These are phyloP conservation scores for Mycena galericulata DNA, from an alignment of 768 basidiomycete genomes.

Conservation along the genomic window DNA sequence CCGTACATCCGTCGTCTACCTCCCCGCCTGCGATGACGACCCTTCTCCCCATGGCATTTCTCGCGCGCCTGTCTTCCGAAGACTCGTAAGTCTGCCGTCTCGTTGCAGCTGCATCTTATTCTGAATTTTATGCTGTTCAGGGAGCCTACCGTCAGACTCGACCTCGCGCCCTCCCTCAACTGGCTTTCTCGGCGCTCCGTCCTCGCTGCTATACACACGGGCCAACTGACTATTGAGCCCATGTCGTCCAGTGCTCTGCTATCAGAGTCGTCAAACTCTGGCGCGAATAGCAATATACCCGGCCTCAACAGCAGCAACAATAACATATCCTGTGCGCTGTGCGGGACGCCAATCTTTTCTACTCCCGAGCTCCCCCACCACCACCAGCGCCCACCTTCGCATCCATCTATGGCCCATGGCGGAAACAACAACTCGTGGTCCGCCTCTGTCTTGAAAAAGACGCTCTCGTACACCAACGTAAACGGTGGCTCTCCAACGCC, in stretches of 20 bases:
- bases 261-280: constrained; percentile 58
- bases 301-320: constrained; percentile 56
- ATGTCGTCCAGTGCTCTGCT: constrained; percentile 72
- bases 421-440: constrained; percentile 60
- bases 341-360: constrained; percentile 71
- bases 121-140: constrained; percentile 53
- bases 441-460: constrained; percentile 69
- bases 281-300: constrained; percentile 56
- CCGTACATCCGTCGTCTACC: constrained; percentile 70
- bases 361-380: constrained; percentile 40
- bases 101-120: background rate
- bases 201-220: constrained; percentile 84
- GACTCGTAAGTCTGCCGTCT: constrained; percentile 77
- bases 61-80: constrained; percentile 80
- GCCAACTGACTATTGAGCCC: constrained; percentile 91
- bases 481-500: constrained; percentile 48
- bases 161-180: constrained; percentile 92
- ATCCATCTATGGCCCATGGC: constrained; percentile 48
- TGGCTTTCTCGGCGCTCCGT: constrained; percentile 94
- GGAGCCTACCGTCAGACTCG: constrained; percentile 92
- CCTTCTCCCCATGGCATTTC: constrained; percentile 82
- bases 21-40: constrained; percentile 77
- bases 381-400: constrained; percentile 46
- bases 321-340: constrained; percentile 83
- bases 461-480: constrained; percentile 43